Evolutionary conservation across 257 asterid species (phyloP).

Genomic region (Penstemon barbatus): DNA sequence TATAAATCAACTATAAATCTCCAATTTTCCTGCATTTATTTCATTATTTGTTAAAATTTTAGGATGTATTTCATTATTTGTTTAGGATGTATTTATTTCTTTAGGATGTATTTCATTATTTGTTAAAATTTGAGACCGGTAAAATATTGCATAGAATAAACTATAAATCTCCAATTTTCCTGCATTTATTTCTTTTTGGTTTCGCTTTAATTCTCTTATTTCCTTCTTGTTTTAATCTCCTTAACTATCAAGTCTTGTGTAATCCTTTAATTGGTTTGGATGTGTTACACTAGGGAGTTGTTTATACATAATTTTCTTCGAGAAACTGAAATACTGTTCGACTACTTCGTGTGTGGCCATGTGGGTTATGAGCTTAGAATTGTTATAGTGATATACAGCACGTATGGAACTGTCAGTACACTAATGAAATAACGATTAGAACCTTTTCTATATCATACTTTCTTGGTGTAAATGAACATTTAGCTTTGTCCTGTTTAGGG

Average conservation of each 20-base stretch:
- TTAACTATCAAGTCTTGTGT: neutral
- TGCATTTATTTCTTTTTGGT: neutral
- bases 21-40: no score
- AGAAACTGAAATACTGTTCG: neutral
- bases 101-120: no score
- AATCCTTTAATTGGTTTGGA: neutral
- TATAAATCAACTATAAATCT: no score
- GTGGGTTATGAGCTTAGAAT: neutral
- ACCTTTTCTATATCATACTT: neutral
- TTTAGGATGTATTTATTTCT: no score
- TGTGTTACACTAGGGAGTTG: neutral
- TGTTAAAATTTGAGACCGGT: no score
- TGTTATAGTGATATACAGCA: neutral
- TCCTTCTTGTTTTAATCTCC: neutral
- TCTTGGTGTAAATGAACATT: neutral
- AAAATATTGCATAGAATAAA: no score
- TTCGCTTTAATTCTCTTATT: slow-evolving; percentile 10
- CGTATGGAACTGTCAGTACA: neutral
- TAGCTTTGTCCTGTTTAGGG: neutral
- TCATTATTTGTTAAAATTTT: no score
- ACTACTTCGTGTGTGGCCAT: neutral
- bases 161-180: neutral
- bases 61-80: no score
- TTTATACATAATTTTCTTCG: no score
- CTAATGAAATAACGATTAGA: neutral